Conservation (phyloP, 768 basidiomycete species). For the Dentipellis fragilis region DNA sequence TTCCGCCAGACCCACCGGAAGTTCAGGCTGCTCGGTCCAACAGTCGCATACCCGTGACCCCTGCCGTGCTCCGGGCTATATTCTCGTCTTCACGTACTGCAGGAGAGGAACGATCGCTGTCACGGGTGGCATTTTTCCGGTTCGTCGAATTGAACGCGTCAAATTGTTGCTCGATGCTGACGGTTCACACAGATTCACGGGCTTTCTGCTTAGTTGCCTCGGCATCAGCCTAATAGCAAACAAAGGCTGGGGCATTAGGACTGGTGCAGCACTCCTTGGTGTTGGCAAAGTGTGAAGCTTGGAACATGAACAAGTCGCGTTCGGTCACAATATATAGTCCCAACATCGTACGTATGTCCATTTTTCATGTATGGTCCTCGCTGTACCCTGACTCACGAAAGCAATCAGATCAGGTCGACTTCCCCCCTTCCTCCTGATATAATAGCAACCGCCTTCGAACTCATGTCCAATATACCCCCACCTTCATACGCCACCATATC, state of each 20-base stretch:
- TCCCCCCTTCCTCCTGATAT: constrained; percentile 20
- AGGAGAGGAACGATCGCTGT: constrained; percentile 75
- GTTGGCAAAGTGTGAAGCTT: constrained; percentile 29
- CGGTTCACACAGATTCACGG: constrained; percentile 49
- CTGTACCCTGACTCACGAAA: neutral
- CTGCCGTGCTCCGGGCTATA: constrained; percentile 71
- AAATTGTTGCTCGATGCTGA: too few relatives aligned
- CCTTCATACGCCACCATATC: constrained; percentile 25
- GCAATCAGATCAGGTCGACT: neutral
- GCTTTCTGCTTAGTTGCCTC: constrained; percentile 74
- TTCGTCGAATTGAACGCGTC: constrained; percentile 17
- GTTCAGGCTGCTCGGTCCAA: constrained; percentile 14
- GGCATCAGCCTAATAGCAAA: constrained; percentile 70
- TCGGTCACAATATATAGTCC: too few relatives aligned
- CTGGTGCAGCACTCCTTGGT: constrained; percentile 56
- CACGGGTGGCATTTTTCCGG: constrained; percentile 83
- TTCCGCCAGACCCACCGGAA: neutral
- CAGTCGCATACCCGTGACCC: constrained; percentile 73
- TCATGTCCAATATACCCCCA: constrained; percentile 24
- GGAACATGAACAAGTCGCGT: neutral
- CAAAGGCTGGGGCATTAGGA: constrained; percentile 57
- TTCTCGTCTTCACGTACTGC: constrained; percentile 80
- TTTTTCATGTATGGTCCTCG: too few relatives aligned
- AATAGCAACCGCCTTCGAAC: constrained; percentile 25
- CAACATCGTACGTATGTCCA: too few relatives aligned